Percentiles rank a stretch among this genome's conserved stretches.
Conservation (phyloP, 2,329 filamentous ascomycete genomes). For the Lecanicillium sp. region DNA sequence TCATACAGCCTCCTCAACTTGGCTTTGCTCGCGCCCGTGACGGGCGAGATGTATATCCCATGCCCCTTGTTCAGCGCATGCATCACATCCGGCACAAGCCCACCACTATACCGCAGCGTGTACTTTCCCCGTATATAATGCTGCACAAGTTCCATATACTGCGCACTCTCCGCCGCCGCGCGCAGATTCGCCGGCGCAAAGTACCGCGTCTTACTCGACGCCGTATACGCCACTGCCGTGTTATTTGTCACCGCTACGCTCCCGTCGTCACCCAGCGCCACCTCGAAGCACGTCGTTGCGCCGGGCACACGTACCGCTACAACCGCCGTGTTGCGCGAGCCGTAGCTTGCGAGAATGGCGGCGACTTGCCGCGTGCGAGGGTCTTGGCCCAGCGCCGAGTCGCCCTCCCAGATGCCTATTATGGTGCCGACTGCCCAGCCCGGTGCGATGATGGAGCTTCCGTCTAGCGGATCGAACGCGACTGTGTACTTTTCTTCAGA, state of each 20-base stretch:
- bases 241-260: conserved; percentile 30
- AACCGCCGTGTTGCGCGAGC: conserved; percentile 46
- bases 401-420: conserved; percentile 48
- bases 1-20: conserved; percentile 54
- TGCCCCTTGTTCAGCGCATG: conserved; percentile 54
- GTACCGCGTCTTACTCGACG: conserved; percentile 40
- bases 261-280: conserved; percentile 28
- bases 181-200: conserved; percentile 57
- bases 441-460: conserved; percentile 50
- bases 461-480: conserved; percentile 56
- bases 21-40: conserved; percentile 39
- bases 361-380: conserved; percentile 36
- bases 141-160: conserved; percentile 41
- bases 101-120: conserved; percentile 52
- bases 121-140: conserved; percentile 44
- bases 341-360: conserved; percentile 43
- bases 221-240: conserved; percentile 15
- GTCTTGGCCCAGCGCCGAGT: conserved; percentile 30
- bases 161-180: conserved; percentile 39
- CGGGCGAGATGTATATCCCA: conserved; percentile 51
- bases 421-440: conserved; percentile 54
- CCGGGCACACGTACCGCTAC: conserved; percentile 43
- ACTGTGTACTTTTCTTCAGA: conserved; percentile 43
- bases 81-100: conserved; percentile 52
- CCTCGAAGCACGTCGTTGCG: conserved; percentile 38